phyloP scores from a whole-genome alignment of 2,329 filamentous ascomycete species.

The Trichoderma sp. region DNA sequence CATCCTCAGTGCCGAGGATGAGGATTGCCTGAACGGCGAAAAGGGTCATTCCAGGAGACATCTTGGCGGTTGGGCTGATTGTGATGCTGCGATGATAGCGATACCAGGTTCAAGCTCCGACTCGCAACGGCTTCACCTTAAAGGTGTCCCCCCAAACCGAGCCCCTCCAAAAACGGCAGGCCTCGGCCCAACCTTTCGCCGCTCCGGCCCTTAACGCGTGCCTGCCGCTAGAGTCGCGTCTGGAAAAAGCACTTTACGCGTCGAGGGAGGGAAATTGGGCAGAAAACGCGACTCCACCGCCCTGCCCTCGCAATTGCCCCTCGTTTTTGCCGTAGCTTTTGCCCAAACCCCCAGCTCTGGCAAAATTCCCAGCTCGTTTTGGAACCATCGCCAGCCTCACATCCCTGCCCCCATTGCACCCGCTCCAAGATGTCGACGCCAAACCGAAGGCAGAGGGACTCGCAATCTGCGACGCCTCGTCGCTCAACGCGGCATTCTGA shows the following conservation, averaged over 20 bases:
- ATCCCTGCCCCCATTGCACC: slow-evolving; percentile 7
- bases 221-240: slow-evolving; percentile 21
- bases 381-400: slow-evolving; percentile 21
- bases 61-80: slow-evolving; percentile 34
- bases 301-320: slow-evolving; percentile 22
- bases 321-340: slow-evolving; percentile 22
- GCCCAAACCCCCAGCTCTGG: slow-evolving; percentile 11
- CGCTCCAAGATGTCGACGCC: slow-evolving; percentile 41
- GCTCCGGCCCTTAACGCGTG: slow-evolving; percentile 24
- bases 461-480: slow-evolving; percentile 48
- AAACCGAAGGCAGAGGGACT: slow-evolving; percentile 50
- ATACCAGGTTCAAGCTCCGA: slow-evolving; percentile 9
- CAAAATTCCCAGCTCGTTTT: background rate
- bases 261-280: slow-evolving; percentile 17
- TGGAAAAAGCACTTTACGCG: slow-evolving; percentile 43
- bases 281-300: slow-evolving; percentile 27
- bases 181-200: slow-evolving; percentile 34
- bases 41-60: slow-evolving; percentile 73
- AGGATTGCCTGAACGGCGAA: slow-evolving; percentile 76
- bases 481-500: slow-evolving; percentile 41
- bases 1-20: slow-evolving; percentile 81
- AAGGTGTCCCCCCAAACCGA: slow-evolving; percentile 22
- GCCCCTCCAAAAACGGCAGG: slow-evolving; percentile 30
- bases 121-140: background rate
- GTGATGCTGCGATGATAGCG: slow-evolving; percentile 5